phyloP scores from a whole-genome alignment of 129 eudicot genomes.

The Flaveria sonorensis region DNA sequence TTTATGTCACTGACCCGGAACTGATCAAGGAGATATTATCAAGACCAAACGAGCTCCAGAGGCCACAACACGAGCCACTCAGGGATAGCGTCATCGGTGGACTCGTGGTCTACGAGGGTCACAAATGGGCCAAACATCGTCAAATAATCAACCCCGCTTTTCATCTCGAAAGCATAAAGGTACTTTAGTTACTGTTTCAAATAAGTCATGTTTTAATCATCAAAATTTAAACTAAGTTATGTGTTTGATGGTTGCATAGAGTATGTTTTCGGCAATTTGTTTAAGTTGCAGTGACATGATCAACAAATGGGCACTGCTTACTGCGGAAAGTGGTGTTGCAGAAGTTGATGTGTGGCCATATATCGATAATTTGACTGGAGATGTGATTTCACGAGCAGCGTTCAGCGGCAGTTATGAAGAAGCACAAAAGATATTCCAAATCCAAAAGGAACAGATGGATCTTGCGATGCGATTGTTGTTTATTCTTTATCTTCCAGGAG shows the following conservation, averaged over 20 bases:
- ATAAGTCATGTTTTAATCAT: not conserved
- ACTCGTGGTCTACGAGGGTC: slow-evolving; percentile 17
- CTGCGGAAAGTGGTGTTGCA: not conserved
- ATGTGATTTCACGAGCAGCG: slow-evolving; percentile 21
- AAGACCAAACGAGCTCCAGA: slow-evolving; percentile 15
- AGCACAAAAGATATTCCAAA: slow-evolving; percentile 3
- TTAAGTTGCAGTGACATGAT: slow-evolving; percentile 17
- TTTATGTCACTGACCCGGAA: slow-evolving; percentile 1
- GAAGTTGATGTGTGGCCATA: slow-evolving; percentile 7
- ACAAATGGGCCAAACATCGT: slow-evolving; percentile 23
- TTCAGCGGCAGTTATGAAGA: slow-evolving; percentile 11
- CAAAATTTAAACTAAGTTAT: not conserved
- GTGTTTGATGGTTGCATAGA: not conserved
- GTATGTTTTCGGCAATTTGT: slow-evolving; percentile 19
- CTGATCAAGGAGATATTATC: slow-evolving; percentile 18
- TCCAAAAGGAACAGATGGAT: slow-evolving; percentile 16
- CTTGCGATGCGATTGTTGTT: not conserved
- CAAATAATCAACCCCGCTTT: slow-evolving; percentile 25
- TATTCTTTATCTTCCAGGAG: slow-evolving; percentile 10
- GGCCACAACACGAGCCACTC: slow-evolving; percentile 18
- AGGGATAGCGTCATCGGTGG: slow-evolving; percentile 21
- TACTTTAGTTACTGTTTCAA: not conserved
- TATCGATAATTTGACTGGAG: slow-evolving; percentile 15
- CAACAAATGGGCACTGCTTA: slow-evolving; percentile 15
- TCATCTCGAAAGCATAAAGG: slow-evolving; percentile 25